A percentile compares a stretch with the other conserved stretches of the same genome.
phyloP scores from a whole-genome alignment of 2,329 filamentous ascomycete genomes.

The Tolypocladium tundrense region DNA sequence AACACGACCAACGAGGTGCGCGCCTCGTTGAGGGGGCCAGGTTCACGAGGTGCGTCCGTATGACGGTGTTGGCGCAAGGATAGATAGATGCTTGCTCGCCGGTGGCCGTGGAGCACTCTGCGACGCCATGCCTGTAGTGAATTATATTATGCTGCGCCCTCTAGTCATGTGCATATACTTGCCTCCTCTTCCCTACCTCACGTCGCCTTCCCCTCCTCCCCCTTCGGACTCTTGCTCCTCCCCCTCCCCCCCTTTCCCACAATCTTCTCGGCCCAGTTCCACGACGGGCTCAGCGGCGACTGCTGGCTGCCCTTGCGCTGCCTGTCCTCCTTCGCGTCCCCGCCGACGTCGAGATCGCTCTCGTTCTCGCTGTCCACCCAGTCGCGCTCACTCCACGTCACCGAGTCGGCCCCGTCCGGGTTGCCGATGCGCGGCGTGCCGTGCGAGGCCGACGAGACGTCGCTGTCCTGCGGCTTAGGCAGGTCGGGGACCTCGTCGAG shows the following conservation, averaged over 20 bases:
- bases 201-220: background rate
- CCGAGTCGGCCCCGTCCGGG: slow-evolving; percentile 36
- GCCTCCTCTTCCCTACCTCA: too few relatives aligned
- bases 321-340: slow-evolving; percentile 9
- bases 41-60: too few relatives aligned
- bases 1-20: too few relatives aligned
- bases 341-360: slow-evolving; percentile 21
- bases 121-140: too few relatives aligned
- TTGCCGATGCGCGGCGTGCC: slow-evolving; percentile 4
- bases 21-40: too few relatives aligned
- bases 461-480: slow-evolving; percentile 18
- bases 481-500: slow-evolving; percentile 36
- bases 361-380: slow-evolving; percentile 45
- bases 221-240: slow-evolving; percentile 17
- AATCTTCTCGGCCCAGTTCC: slow-evolving; percentile 47
- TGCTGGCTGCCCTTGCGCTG: slow-evolving; percentile 6
- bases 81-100: too few relatives aligned
- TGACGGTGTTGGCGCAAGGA: too few relatives aligned
- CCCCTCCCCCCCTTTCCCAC: slow-evolving; percentile 28
- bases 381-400: slow-evolving; percentile 57
- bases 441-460: slow-evolving; percentile 9
- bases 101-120: too few relatives aligned
- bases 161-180: background rate
- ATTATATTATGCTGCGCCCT: background rate
- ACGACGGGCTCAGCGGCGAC: slow-evolving; percentile 18